A percentile compares a stretch with the other conserved stretches of the same genome.
These are phyloP conservation scores for Pulveroboletus sp. DNA, from an alignment of 768 basidiomycete species.

Conservation along the genomic window DNA sequence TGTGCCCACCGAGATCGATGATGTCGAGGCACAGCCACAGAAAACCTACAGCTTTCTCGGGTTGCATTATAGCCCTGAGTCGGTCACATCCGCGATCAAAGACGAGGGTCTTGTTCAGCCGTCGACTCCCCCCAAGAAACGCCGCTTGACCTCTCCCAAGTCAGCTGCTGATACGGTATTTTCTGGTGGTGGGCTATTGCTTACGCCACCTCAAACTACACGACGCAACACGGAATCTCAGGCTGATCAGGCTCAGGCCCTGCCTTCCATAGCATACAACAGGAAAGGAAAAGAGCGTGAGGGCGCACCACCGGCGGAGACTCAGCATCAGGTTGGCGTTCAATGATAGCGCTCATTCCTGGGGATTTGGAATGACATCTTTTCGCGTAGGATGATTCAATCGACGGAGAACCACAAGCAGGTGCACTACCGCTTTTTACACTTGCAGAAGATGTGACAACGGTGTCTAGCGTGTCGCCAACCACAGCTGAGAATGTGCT, in stretches of 20 bases:
- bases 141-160: conserved; percentile 6
- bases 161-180: not conserved
- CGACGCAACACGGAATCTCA: conserved; percentile 7
- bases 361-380: not conserved
- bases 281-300: conserved; percentile 30
- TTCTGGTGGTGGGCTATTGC: conserved; percentile 2
- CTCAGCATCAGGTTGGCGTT: conserved; percentile 15
- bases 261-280: conserved; percentile 10
- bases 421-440: conserved; percentile 21
- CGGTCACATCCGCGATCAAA: not conserved
- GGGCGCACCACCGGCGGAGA: not conserved
- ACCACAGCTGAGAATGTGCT: conserved; percentile 27
- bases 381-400: not conserved
- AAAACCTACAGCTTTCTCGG: conserved; percentile 26
- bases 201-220: conserved; percentile 28
- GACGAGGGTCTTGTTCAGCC: conserved; percentile 15
- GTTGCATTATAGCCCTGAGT: conserved; percentile 14
- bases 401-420: not conserved
- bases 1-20: conserved; percentile 24
- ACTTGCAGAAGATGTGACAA: conserved; percentile 10
- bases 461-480: conserved; percentile 17
- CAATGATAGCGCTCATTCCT: not conserved
- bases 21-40: conserved; percentile 11
- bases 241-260: not conserved
- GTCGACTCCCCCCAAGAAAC: conserved; percentile 25